Percentiles rank a stretch among this genome's conserved stretches.
phyloP scores from a whole-genome alignment of 768 basidiomycete genomes.

The Suillus sp. region DNA sequence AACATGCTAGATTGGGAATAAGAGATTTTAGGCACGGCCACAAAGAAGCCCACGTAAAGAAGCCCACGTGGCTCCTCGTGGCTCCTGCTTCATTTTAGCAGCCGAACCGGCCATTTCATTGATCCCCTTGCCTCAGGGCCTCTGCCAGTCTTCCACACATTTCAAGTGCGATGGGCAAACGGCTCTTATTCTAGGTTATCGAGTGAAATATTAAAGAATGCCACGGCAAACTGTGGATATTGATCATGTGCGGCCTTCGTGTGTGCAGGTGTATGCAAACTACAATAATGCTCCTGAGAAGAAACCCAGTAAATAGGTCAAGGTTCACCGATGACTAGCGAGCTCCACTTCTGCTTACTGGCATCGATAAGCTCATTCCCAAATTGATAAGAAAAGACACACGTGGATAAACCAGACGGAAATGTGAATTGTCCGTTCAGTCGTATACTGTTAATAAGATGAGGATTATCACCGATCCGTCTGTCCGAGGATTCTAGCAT shows the following conservation, averaged over 20 bases:
- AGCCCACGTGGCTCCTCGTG: slow-evolving; percentile 40
- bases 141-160: slow-evolving; percentile 4
- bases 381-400: slow-evolving; percentile 1
- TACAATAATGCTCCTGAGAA: slow-evolving; percentile 6
- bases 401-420: slow-evolving; percentile 11
- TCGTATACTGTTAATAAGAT: slow-evolving; percentile 42
- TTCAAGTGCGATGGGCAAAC: slow-evolving; percentile 9
- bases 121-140: slow-evolving; percentile 2
- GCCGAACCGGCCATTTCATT: slow-evolving; percentile 10
- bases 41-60: slow-evolving; percentile 32
- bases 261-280: slow-evolving; percentile 9
- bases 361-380: slow-evolving; percentile 11
- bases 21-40: slow-evolving; percentile 34
- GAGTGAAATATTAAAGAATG: slow-evolving; percentile 1
- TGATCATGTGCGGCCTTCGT: slow-evolving; percentile 16
- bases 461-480: slow-evolving; percentile 18
- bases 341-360: slow-evolving; percentile 15
- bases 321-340: slow-evolving; percentile 13
- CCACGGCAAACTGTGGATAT: slow-evolving; percentile 1
- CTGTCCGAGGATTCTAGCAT: neutral
- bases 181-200: slow-evolving; percentile 6
- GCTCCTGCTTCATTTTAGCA: slow-evolving; percentile 16
- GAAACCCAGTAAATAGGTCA: slow-evolving; percentile 11
- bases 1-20: slow-evolving; percentile 42
- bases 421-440: slow-evolving; percentile 21